Conservation (phyloP, 1,284 basidiomycete species). For the Neolentinus lepideus region DNA sequence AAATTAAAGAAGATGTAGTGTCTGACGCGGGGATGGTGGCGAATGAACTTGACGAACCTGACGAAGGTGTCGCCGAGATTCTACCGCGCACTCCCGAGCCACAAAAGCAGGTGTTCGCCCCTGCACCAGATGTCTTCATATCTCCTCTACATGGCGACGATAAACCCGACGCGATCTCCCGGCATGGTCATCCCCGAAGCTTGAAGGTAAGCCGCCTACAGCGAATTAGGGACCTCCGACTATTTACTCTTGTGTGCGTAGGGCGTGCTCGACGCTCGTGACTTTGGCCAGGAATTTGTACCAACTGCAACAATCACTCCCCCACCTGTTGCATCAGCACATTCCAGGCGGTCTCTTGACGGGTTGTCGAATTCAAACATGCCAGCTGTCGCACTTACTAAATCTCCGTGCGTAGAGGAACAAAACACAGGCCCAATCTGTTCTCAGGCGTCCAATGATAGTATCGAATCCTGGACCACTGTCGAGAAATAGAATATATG, state of each 20-base stretch:
- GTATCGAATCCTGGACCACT: conserved; percentile 1
- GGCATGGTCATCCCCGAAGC: not conserved
- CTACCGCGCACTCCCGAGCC: not conserved
- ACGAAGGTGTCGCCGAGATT: too few species aligned
- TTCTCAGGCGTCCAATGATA: not conserved
- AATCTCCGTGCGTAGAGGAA: not conserved
- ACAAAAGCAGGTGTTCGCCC: conserved; percentile 25
- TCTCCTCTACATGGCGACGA: conserved; percentile 32
- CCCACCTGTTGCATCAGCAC: not conserved
- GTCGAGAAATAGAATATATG: not conserved
- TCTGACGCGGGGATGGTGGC: not conserved
- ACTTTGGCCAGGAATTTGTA: not conserved
- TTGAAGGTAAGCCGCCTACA: too few species aligned
- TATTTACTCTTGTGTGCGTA: too few species aligned
- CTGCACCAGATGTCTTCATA: conserved; percentile 36
- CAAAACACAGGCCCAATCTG: not conserved
- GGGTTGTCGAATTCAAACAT: not conserved
- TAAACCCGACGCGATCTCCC: not conserved
- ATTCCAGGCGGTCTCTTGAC: not conserved
- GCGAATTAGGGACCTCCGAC: too few species aligned
- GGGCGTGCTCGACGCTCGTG: not conserved
- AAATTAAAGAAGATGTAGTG: not conserved
- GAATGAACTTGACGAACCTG: not conserved
- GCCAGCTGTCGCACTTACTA: not conserved
- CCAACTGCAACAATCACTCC: not conserved